Evolutionary conservation across 2,329 filamentous ascomycete genomes (phyloP).

Genomic region (Phialocephala subalpina): DNA sequence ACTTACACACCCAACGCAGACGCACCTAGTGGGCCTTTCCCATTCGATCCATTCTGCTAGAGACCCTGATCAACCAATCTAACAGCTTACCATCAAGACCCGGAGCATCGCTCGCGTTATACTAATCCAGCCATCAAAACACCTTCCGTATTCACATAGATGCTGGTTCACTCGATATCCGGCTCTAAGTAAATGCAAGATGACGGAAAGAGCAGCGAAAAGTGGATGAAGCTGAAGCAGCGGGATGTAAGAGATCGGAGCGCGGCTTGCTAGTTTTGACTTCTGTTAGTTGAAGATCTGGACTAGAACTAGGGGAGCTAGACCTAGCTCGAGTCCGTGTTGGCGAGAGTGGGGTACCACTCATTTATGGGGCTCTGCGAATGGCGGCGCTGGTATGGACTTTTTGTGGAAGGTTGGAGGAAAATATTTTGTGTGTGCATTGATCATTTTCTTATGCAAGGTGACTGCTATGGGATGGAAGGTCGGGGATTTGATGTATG

Average conservation of each 20-base stretch:
- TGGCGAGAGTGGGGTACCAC: not conserved
- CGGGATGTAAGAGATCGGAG: not conserved
- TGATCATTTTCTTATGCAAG: not conserved
- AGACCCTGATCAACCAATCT: constrained; percentile 1
- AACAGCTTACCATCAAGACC: not conserved
- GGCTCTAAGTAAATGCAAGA: too few relatives aligned
- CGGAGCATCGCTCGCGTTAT: not conserved
- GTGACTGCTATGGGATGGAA: not conserved
- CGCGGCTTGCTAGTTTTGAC: constrained; percentile 3
- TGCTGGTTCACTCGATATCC: too few relatives aligned
- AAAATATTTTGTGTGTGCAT: not conserved
- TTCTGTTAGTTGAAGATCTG: not conserved
- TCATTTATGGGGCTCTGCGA: not conserved
- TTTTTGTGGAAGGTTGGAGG: not conserved
- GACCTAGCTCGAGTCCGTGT: not conserved
- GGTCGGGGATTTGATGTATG: not conserved
- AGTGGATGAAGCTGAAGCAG: not conserved
- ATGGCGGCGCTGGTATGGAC: not conserved
- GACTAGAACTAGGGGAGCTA: too few relatives aligned
- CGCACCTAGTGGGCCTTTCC: not conserved
- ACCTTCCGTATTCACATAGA: too few relatives aligned
- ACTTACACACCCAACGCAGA: not conserved
- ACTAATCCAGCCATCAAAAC: too few relatives aligned
- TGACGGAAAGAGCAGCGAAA: not conserved
- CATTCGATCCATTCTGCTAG: not conserved